These are phyloP conservation scores for Cajanus cajan DNA, from an alignment of 306 rosid species.

Conservation along the genomic window DNA sequence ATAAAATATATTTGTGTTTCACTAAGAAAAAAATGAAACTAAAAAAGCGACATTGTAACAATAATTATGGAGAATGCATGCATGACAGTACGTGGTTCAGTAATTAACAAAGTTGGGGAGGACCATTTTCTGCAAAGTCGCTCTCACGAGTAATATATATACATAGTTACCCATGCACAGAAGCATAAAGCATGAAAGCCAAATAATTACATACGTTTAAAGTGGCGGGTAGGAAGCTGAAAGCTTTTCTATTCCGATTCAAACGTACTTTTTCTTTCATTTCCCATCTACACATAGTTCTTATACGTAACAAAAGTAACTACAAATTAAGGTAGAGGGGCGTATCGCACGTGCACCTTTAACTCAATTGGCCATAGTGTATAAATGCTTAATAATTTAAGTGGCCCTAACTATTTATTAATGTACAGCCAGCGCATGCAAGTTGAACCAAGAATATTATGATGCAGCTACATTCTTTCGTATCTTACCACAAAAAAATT, in stretches of 20 bases:
- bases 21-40: too few species aligned
- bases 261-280: neutral
- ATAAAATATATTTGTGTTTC: too few species aligned
- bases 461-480: neutral
- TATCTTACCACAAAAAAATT: neutral
- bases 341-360: neutral
- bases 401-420: conserved; percentile 19
- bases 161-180: neutral
- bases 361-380: neutral
- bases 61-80: neutral
- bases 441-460: neutral
- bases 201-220: neutral
- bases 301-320: neutral
- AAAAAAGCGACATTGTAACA: neutral
- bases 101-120: too few species aligned
- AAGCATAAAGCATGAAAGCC: neutral
- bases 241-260: neutral
- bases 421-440: conserved; percentile 5
- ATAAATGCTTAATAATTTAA: neutral
- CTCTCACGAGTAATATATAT: neutral
- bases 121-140: neutral
- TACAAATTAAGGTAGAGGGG: neutral
- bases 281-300: neutral
- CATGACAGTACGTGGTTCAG: neutral
- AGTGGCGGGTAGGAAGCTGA: neutral